phyloP scores from a whole-genome alignment of 2,329 filamentous ascomycete species.

The Teratosphaeria nubilosa region DNA sequence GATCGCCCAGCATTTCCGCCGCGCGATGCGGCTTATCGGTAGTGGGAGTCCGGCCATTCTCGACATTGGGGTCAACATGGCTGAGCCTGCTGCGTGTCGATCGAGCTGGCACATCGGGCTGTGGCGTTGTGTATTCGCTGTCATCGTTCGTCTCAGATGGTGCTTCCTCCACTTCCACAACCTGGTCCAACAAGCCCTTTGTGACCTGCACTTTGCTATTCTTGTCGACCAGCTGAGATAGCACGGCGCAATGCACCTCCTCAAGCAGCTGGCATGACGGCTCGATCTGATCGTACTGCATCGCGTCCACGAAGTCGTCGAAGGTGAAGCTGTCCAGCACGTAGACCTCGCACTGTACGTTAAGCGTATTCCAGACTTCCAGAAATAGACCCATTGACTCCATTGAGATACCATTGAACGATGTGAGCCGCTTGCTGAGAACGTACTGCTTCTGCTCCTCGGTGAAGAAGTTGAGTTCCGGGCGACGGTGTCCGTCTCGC shows the following conservation, averaged over 20 bases:
- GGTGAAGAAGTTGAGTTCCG: constrained; percentile 67
- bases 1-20: constrained; percentile 62
- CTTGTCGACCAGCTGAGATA: constrained; percentile 74
- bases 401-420: constrained; percentile 55
- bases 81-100: constrained; percentile 73
- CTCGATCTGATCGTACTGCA: constrained; percentile 61
- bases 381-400: constrained; percentile 75
- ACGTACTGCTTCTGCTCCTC: constrained; percentile 31
- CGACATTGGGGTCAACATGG: constrained; percentile 61
- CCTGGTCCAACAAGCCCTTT: constrained; percentile 50
- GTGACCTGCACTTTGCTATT: constrained; percentile 72
- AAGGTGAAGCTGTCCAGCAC: constrained; percentile 94
- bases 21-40: constrained; percentile 49
- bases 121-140: constrained; percentile 44
- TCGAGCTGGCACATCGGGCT: constrained; percentile 64
- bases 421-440: constrained; percentile 20
- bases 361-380: constrained; percentile 92
- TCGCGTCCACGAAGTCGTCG: constrained; percentile 85
- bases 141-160: constrained; percentile 46
- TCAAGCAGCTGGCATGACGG: constrained; percentile 74
- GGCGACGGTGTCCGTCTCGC: constrained; percentile 54
- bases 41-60: constrained; percentile 29
- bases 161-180: constrained; percentile 63
- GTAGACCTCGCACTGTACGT: constrained; percentile 95
- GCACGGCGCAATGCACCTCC: constrained; percentile 81